Conservation (phyloP, 108 stramenopile genomes). For the Thalassiosira profunda region DNA sequence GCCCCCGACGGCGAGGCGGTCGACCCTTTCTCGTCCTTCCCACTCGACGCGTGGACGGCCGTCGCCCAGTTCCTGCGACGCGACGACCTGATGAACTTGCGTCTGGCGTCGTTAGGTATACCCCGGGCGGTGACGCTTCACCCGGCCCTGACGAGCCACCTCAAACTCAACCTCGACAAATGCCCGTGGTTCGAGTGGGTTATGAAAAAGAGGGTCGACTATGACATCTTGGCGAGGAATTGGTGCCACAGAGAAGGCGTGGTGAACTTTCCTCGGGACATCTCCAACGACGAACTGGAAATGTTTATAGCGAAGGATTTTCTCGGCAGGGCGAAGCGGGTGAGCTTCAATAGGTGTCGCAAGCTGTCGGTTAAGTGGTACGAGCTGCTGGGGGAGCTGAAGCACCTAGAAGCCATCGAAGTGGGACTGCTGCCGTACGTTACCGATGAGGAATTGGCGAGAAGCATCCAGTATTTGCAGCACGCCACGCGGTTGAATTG, state of each 20-base stretch:
- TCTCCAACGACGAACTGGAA: constrained; percentile 35
- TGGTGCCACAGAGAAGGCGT: constrained; percentile 37
- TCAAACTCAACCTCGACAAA: constrained; percentile 43
- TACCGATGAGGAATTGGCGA: constrained; percentile 32
- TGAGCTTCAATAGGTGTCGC: constrained; percentile 31
- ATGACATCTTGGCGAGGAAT: constrained; percentile 24
- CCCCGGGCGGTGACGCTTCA: constrained; percentile 28
- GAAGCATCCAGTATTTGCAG: constrained; percentile 15
- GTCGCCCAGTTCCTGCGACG: constrained; percentile 23
- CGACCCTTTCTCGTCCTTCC: constrained; percentile 16
- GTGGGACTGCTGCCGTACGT: constrained; percentile 26
- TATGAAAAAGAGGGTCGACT: constrained; percentile 32
- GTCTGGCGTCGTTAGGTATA: constrained; percentile 41
- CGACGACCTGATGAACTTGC: constrained; percentile 30
- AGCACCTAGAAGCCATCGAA: constrained; percentile 25
- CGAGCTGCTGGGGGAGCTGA: constrained; percentile 12
- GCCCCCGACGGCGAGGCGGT: neutral
- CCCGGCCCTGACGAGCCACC: constrained; percentile 35
- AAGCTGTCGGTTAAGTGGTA: constrained; percentile 41
- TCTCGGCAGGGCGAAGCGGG: constrained; percentile 9
- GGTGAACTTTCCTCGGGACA: constrained; percentile 32
- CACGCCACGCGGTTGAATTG: constrained; percentile 33
- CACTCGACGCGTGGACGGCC: constrained; percentile 32
- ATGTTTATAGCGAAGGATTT: constrained; percentile 39
- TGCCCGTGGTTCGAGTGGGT: constrained; percentile 47